Percentiles rank a stretch among this genome's conserved stretches.
Conservation (phyloP, 2,329 filamentous ascomycete genomes). For the Pseudogymnoascus sp. region DNA sequence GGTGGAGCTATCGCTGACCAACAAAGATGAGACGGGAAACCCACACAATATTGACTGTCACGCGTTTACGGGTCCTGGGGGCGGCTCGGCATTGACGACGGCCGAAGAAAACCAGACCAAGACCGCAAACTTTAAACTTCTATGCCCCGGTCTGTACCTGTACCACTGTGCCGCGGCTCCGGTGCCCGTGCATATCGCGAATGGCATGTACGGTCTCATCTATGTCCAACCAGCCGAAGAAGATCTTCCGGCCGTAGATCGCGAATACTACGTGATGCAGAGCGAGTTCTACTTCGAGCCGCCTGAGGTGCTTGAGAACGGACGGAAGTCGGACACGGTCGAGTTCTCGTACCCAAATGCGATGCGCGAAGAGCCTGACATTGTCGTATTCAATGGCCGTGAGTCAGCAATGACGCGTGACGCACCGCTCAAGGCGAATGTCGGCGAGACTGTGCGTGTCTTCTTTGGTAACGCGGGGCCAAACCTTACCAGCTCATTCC, state of each 20-base stretch:
- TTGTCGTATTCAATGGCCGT: slow-evolving; percentile 30
- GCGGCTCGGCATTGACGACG: slow-evolving; percentile 29
- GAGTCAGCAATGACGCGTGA: slow-evolving; percentile 29
- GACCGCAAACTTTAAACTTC: slow-evolving; percentile 27
- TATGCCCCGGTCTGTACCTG: slow-evolving; percentile 28
- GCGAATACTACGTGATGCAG: slow-evolving; percentile 33
- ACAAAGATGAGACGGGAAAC: slow-evolving; percentile 29
- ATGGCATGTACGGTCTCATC: slow-evolving; percentile 33
- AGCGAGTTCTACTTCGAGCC: slow-evolving; percentile 33
- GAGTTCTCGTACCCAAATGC: slow-evolving; percentile 31
- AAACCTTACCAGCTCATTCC: slow-evolving; percentile 30
- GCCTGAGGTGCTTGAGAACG: slow-evolving; percentile 28
- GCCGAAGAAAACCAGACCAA: slow-evolving; percentile 30
- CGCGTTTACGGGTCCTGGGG: slow-evolving; percentile 30
- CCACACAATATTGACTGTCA: slow-evolving; percentile 33
- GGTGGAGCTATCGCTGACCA: slow-evolving; percentile 29
- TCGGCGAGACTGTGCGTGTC: slow-evolving; percentile 28
- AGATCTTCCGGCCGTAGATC: slow-evolving; percentile 27
- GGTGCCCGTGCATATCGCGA: slow-evolving; percentile 32
- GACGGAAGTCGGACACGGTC: slow-evolving; percentile 24
- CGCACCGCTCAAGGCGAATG: slow-evolving; percentile 26
- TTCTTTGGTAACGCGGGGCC: slow-evolving; percentile 32
- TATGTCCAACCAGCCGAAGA: slow-evolving; percentile 30
- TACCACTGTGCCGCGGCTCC: slow-evolving; percentile 32
- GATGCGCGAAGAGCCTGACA: slow-evolving; percentile 28